Evolutionary conservation across 352 stramenopile species (phyloP), one percentile per base, ranked within the genome.

Genomic region (Aphanomyces astaci): DNA sequence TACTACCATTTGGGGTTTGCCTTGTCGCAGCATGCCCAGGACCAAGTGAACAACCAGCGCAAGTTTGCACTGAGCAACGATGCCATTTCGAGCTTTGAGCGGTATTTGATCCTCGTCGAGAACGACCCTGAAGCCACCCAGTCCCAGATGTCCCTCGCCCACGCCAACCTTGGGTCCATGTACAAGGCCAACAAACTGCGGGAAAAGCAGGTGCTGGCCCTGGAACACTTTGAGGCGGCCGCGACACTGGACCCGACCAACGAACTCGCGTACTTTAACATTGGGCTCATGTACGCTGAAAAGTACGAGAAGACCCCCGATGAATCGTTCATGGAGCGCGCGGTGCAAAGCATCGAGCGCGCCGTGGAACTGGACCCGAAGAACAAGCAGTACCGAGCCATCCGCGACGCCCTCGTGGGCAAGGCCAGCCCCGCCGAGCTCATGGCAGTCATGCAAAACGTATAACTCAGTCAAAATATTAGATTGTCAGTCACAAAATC

Each of bases 1-100:
- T 68, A 68, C 32, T 68, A 68, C 27, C 62, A 68, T 22, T 49
- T 68, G n/a, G 62, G 62, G 4, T 68, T 68, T 68, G 62, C 62
- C n/a, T 28, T 68, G 2, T 68, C 62, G 11, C 62, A 68, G 32
- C 31, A 59, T 27, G 10, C 62, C 7, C 62, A 68, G 30, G 62
- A 68, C 51, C 62, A 68, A 68, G 43, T 68, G 5, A 68, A 25
- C 33, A 68, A 52, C 22, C 43, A 68, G 51, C 56, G 33, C 39
- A 68, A 68, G 30, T 52, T 59, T 28, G 31, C 43, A 13, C 33
- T 68, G n/a, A 45, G 62, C 4, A 68, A 68, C 28, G 28, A 68
- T 43, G 62, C 62, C 2, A 68, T 68, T 49, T 19, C 28, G 25
- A 68, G 62, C 43, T 68, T 68, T 24, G 62, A 68, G 33, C 49